These are phyloP conservation scores for Lotus japonicus DNA, from an alignment of 306 rosid species.

Conservation along the genomic window DNA sequence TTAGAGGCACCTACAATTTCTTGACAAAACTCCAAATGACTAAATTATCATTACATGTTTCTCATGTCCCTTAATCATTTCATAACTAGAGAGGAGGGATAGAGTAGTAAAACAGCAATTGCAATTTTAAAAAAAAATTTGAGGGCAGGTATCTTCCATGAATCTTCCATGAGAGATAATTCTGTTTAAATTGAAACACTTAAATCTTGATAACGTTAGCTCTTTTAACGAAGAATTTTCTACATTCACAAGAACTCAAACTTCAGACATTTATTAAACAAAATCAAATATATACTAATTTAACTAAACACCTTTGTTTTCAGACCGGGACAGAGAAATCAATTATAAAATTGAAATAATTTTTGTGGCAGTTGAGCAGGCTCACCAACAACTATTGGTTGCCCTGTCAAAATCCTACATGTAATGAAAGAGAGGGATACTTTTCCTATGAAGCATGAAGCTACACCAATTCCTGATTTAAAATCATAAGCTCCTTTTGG, in stretches of 20 bases:
- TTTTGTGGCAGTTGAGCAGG: conserved; percentile 28
- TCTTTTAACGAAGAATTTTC: no score
- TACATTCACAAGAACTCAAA: no score
- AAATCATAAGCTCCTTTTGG: conserved; percentile 21
- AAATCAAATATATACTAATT: no score
- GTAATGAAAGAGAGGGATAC: conserved; percentile 28
- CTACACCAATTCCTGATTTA: conserved; percentile 36
- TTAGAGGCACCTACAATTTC: conserved; percentile 19
- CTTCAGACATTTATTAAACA: no score
- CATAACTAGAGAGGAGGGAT: neutral
- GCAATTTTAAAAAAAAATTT: neutral
- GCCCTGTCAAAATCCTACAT: conserved; percentile 44
- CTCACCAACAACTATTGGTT: conserved; percentile 56
- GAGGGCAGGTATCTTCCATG: no score
- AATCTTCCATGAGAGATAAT: no score
- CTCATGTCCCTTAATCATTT: conserved; percentile 9
- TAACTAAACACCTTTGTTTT: no score
- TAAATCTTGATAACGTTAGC: no score
- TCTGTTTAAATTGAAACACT: no score
- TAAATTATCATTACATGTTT: conserved; percentile 2
- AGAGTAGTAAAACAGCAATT: conserved; percentile 28
- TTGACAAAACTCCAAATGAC: conserved; percentile 16
- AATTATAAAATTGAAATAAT: neutral
- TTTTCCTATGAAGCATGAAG: conserved; percentile 32
- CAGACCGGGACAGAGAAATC: neutral